Conservation (phyloP, 164 flowering plant genomes). For the Umbellularia californica region DNA sequence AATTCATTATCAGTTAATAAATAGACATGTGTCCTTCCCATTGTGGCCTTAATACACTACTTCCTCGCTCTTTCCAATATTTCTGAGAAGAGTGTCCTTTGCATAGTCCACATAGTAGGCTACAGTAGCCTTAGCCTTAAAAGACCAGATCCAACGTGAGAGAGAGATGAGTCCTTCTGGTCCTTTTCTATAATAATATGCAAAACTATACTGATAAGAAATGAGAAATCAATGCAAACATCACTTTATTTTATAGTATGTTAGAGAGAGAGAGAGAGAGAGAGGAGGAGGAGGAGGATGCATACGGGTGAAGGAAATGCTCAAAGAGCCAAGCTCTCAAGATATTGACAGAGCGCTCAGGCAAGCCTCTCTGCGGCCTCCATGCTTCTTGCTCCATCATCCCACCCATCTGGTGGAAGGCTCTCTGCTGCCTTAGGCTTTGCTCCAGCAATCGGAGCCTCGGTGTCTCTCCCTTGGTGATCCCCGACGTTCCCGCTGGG, state of each 20-base stretch:
- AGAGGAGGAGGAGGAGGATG: conserved; percentile 2
- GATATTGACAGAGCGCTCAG: conserved; percentile 94
- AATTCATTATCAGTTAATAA: too few relatives aligned
- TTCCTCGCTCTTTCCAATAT: too few relatives aligned
- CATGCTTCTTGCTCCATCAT: conserved; percentile 98
- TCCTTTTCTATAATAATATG: background rate
- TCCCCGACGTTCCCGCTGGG: conserved; percentile 38
- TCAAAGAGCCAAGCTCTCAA: conserved; percentile 98
- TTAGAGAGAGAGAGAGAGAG: conserved; percentile 9
- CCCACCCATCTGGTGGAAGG: conserved; percentile 78
- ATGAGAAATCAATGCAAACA: background rate
- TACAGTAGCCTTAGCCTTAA: too few relatives aligned
- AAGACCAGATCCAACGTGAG: background rate
- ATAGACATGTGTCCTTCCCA: too few relatives aligned
- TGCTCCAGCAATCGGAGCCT: conserved; percentile 79
- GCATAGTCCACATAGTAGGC: too few relatives aligned
- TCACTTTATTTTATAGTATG: background rate
- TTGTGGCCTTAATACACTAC: too few relatives aligned
- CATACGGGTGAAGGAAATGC: conserved; percentile 98
- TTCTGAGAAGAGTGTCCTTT: too few relatives aligned
- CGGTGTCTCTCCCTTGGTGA: conserved; percentile 96
- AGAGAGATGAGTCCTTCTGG: background rate
- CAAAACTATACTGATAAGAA: background rate
- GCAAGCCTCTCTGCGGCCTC: conserved; percentile 95
- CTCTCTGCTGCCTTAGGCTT: conserved; percentile 83